phyloP scores from a whole-genome alignment of 768 basidiomycete genomes.

The Candolleomyces eurysporus region DNA sequence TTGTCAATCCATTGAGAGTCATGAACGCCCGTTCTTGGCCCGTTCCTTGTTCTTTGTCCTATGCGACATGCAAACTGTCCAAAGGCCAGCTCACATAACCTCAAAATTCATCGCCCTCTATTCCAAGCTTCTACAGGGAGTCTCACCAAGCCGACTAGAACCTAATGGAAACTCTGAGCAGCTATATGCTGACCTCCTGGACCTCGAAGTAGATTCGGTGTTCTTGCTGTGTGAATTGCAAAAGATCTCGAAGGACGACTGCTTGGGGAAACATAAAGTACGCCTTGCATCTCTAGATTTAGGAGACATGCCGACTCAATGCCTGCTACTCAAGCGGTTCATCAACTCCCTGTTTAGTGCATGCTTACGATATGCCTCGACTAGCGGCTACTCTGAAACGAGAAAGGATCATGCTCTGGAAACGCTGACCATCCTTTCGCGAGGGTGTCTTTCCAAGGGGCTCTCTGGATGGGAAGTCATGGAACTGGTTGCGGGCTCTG shows the following conservation, averaged over 20 bases:
- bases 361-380: slow-evolving; percentile 41
- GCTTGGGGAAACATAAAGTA: slow-evolving; percentile 52
- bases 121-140: slow-evolving; percentile 51
- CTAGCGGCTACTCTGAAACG: slow-evolving; percentile 31
- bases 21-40: background rate
- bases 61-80: background rate
- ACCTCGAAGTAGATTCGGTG: slow-evolving; percentile 48
- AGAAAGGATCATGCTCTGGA: slow-evolving; percentile 47
- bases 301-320: background rate
- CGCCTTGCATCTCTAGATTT: slow-evolving; percentile 11
- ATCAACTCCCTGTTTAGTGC: slow-evolving; percentile 47
- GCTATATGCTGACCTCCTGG: slow-evolving; percentile 55
- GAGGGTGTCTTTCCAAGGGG: slow-evolving; percentile 53
- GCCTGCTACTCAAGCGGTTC: slow-evolving; percentile 38
- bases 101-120: slow-evolving; percentile 50
- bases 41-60: background rate
- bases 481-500: slow-evolving; percentile 64
- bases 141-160: slow-evolving; percentile 39
- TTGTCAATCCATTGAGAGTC: background rate
- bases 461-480: slow-evolving; percentile 71
- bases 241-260: slow-evolving; percentile 46
- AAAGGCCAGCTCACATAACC: slow-evolving; percentile 17
- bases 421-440: slow-evolving; percentile 46
- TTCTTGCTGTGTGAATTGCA: slow-evolving; percentile 42
- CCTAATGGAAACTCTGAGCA: slow-evolving; percentile 41